Percentiles rank a stretch among this genome's conserved stretches.
Conservation (phyloP, 116 monocot species). For the Dioscorea cayenensis region DNA sequence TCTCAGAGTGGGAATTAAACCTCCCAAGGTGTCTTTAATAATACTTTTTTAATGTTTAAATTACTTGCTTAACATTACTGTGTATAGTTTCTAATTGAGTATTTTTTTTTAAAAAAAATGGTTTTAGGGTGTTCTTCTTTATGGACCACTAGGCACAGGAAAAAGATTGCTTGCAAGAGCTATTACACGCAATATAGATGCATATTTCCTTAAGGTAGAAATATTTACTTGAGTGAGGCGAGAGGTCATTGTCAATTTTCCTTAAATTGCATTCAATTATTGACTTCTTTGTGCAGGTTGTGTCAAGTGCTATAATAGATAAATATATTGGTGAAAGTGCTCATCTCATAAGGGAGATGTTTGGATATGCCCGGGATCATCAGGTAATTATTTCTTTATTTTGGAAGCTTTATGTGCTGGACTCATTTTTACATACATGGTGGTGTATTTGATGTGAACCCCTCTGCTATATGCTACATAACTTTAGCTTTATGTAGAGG, state of each 20-base stretch:
- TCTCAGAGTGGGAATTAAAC: constrained; percentile 91
- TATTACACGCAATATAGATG: constrained; percentile 98
- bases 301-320: constrained; percentile 98
- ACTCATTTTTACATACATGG: too few relatives aligned
- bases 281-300: constrained; percentile 50
- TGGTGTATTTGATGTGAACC: not conserved
- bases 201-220: constrained; percentile 87
- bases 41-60: not conserved
- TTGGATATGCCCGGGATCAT: constrained; percentile 96
- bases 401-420: constrained; percentile 28
- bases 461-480: too few relatives aligned
- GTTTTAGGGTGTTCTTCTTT: constrained; percentile 91
- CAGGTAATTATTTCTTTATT: constrained; percentile 41
- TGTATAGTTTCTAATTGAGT: constrained; percentile 14
- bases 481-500: too few relatives aligned
- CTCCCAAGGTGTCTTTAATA: constrained; percentile 64
- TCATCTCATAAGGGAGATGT: constrained; percentile 94
- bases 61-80: not conserved
- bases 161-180: constrained; percentile 96
- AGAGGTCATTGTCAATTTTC: constrained; percentile 1
- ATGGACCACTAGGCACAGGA: constrained; percentile 99
- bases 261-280: not conserved
- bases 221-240: constrained; percentile 20
- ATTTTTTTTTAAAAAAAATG: not conserved
- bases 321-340: constrained; percentile 99